Evolutionary conservation across 129 eudicot species (phyloP), one percentile per base, ranked within the genome.

Genomic region (Rutidosis leptorrhynchoides): DNA sequence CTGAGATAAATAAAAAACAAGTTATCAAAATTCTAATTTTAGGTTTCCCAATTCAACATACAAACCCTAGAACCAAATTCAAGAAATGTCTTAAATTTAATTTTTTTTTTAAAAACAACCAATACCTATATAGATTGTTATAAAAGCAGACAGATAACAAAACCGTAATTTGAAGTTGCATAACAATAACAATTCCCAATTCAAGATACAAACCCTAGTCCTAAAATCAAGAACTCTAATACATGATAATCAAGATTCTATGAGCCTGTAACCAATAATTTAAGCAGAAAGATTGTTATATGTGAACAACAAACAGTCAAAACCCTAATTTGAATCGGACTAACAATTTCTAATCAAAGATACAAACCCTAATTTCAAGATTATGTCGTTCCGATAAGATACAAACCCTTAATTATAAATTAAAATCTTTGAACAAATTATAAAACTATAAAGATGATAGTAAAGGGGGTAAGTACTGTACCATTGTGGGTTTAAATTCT

Each of bases 401-500:
- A 6, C 3, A 29, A 20, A 21, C 45, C 35, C 37, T 57, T 54
- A 8, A 21, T 14, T n/a, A 68, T 0, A 25, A 5, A 57, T 20
- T 40, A 19, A 71, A 61, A 71, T 61, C 17, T 48, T 15, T 6
- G 3, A 45, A 14, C 15, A 45, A 16, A 35, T 22, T 23, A 32
- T 53, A 23, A 71, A 62, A 1, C 26, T 17, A 25, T 26, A 10
- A 64, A 19, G 19, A 15, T 51, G 10, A 28, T 14, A 40, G 16
- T 20, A 48, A 32, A 61, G 67, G 27, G 62, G 19, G 43, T 21
- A 46, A 7, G 24, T 24, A 29, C n/a, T 3, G 6, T 69, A 91
- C 98, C 91, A 93, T 58, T 23, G 77, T 82, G 76, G 98, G 98
- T 64, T 93, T 93, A 29, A 93, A 93, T 52, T 88, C 98, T 74